Conservation (phyloP, 208 protist species). For the Leishmania mexicana region DNA sequence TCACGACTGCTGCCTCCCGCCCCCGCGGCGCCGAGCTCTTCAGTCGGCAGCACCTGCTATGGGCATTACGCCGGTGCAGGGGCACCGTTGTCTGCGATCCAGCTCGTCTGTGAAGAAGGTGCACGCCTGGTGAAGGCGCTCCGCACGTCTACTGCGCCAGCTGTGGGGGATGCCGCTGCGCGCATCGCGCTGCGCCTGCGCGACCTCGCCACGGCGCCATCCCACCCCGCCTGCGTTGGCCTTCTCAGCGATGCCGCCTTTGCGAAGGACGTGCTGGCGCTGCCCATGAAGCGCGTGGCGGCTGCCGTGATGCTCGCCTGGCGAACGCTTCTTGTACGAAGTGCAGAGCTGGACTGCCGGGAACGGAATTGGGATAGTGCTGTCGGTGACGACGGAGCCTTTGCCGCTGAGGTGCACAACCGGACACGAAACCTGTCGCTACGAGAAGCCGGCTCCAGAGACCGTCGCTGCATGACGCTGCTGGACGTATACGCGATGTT, state of each 20-base stretch:
- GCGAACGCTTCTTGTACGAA: slow-evolving; percentile 6
- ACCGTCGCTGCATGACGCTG: not conserved
- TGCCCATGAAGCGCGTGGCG: not conserved
- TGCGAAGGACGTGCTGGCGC: not conserved
- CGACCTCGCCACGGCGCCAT: slow-evolving; percentile 7
- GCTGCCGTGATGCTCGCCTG: not conserved
- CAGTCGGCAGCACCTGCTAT: not conserved
- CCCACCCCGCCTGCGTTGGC: slow-evolving; percentile 12
- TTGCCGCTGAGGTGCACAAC: not conserved
- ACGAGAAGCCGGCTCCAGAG: not conserved
- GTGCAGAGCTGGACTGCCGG: not conserved
- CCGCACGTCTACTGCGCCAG: not conserved
- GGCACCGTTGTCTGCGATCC: slow-evolving; percentile 5
- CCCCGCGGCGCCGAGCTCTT: not conserved
- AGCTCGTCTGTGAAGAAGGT: slow-evolving; percentile 10
- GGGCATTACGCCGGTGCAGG: not conserved
- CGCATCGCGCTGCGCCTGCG: slow-evolving; percentile 1
- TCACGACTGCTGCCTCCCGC: not conserved
- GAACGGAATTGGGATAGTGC: not conserved
- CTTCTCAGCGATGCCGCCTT: not conserved
- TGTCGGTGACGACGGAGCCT: too few relatives aligned
- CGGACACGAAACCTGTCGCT: not conserved
- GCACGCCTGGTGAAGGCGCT: not conserved
- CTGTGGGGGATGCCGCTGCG: not conserved
- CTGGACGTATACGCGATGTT: slow-evolving; percentile 14